phyloP scores from a whole-genome alignment of 1,284 basidiomycete species.

The Boletus holoroseus region DNA sequence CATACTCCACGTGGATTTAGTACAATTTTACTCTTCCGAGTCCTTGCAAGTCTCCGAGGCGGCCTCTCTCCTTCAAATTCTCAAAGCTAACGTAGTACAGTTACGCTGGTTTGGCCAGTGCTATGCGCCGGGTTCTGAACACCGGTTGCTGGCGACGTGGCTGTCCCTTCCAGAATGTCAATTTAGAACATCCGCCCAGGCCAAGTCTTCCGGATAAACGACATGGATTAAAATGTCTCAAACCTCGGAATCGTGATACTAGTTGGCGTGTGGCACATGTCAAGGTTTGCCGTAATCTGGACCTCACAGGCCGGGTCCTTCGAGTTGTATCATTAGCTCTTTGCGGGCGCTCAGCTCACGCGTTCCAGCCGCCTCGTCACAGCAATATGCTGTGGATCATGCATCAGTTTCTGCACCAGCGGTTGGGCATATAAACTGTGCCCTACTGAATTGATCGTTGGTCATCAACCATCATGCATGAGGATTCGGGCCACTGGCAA shows the following conservation, averaged over 20 bases:
- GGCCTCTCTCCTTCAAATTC: neutral
- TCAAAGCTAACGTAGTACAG: neutral
- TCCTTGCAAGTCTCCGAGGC: neutral
- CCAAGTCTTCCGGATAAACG: neutral
- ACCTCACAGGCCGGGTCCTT: neutral
- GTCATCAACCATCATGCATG: conserved; percentile 14
- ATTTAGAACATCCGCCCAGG: conserved; percentile 8
- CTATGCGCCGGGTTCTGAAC: conserved; percentile 3
- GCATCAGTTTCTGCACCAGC: neutral
- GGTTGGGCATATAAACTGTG: conserved; percentile 16
- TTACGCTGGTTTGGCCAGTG: conserved; percentile 3
- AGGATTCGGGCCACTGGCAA: conserved; percentile 6
- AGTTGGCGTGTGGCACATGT: conserved; percentile 10
- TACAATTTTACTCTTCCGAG: neutral
- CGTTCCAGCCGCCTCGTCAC: conserved; percentile 11
- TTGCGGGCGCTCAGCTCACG: neutral
- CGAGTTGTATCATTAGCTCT: neutral
- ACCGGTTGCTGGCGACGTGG: conserved; percentile 11
- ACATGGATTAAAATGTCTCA: neutral
- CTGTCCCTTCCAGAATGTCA: conserved; percentile 26
- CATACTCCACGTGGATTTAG: neutral
- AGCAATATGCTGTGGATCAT: conserved; percentile 28
- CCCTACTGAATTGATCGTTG: neutral
- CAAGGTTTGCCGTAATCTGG: conserved; percentile 7
- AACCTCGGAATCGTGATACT: conserved; percentile 23